phyloP scores from a whole-genome alignment of 805 yeast species.

The Tetrapisispora arboricola region DNA sequence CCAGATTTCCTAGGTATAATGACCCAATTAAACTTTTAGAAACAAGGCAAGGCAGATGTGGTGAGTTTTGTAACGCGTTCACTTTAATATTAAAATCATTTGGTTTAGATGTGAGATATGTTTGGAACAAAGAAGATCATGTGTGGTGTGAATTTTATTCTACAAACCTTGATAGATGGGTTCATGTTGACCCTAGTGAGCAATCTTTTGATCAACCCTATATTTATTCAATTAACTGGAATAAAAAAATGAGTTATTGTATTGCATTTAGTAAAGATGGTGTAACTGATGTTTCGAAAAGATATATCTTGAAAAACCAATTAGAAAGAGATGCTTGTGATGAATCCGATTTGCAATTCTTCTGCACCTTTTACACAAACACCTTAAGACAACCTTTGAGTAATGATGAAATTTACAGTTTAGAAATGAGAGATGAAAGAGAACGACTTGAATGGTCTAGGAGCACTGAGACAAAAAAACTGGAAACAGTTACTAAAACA shows the following conservation, averaged over 20 bases:
- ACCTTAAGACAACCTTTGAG: conserved; percentile 24
- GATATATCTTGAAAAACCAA: conserved; percentile 45
- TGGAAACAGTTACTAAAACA: not conserved
- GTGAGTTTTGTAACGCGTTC: conserved; percentile 91
- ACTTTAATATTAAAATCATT: conserved; percentile 58
- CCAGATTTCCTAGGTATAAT: conserved; percentile 71
- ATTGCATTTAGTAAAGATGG: conserved; percentile 59
- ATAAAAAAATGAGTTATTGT: conserved; percentile 83
- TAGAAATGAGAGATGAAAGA: conserved; percentile 23
- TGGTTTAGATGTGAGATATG: conserved; percentile 53
- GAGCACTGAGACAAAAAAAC: not conserved
- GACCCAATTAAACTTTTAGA: conserved; percentile 51
- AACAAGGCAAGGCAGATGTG: conserved; percentile 73
- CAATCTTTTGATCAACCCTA: conserved; percentile 73
- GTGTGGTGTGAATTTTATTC: conserved; percentile 94
- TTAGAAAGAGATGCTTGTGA: conserved; percentile 39
- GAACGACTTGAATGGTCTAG: conserved; percentile 27
- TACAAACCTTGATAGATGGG: conserved; percentile 51
- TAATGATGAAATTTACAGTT: conserved; percentile 31
- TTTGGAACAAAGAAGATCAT: conserved; percentile 90
- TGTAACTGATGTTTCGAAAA: conserved; percentile 54
- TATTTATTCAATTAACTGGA: conserved; percentile 79
- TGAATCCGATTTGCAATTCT: conserved; percentile 31
- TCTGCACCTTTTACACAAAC: conserved; percentile 32
- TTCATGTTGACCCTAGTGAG: conserved; percentile 86